Percentiles rank a stretch among this genome's conserved stretches.
phyloP scores from a whole-genome alignment of 2,329 filamentous ascomycete species.

The Pezicula neosporulosa region DNA sequence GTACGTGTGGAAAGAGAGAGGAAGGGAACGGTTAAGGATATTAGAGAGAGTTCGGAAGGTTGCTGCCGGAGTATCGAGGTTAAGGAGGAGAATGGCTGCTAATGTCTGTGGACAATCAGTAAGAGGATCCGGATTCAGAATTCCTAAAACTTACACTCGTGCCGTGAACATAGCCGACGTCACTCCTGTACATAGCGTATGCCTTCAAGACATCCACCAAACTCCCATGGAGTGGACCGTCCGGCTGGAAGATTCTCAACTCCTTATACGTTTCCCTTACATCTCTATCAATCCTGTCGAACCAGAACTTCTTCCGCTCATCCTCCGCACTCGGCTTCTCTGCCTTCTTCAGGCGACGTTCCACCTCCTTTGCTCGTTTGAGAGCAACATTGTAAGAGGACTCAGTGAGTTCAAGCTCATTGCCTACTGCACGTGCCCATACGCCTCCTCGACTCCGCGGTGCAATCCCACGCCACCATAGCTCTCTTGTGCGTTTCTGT shows the following conservation, averaged over 20 bases:
- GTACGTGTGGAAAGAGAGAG: constrained; percentile 70
- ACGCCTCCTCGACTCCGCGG: constrained; percentile 55
- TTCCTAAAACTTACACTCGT: constrained; percentile 60
- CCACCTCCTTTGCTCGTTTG: constrained; percentile 59
- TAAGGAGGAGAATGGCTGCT: constrained; percentile 70
- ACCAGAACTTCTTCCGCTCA: constrained; percentile 53
- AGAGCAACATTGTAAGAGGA: constrained; percentile 70
- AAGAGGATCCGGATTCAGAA: background rate
- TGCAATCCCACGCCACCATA: constrained; percentile 81
- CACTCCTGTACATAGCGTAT: constrained; percentile 77
- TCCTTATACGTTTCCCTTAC: constrained; percentile 67
- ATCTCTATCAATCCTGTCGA: constrained; percentile 61
- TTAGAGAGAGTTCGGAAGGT: constrained; percentile 74
- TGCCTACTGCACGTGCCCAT: constrained; percentile 29
- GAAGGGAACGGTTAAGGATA: constrained; percentile 70
- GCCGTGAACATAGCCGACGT: constrained; percentile 74
- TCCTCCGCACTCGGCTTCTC: constrained; percentile 41
- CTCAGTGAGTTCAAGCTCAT: constrained; percentile 41
- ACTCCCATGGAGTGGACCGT: constrained; percentile 58
- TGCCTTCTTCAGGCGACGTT: constrained; percentile 34
- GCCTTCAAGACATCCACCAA: constrained; percentile 73
- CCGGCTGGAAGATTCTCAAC: constrained; percentile 60
- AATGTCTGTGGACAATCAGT: constrained; percentile 49
- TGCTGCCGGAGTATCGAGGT: constrained; percentile 58
- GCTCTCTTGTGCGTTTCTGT: constrained; percentile 66